These are phyloP conservation scores for Candida neerlandica DNA, from an alignment of 1,139 yeast genomes.

Conservation along the genomic window DNA sequence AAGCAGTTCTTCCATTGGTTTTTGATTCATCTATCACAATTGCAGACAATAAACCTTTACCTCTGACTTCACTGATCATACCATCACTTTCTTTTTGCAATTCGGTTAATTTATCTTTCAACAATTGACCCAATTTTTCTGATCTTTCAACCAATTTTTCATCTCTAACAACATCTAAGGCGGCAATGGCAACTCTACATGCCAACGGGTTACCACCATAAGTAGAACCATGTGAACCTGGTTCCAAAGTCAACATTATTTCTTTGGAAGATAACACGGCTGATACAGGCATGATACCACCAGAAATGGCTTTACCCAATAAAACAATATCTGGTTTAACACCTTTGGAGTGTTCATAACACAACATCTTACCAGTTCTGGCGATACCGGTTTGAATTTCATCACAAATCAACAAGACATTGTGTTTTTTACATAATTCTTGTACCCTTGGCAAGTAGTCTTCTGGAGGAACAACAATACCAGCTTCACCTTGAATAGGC, in stretches of 20 bases:
- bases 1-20: conserved; percentile 89
- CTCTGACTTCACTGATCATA: conserved; percentile 87
- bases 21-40: conserved; percentile 85
- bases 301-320: conserved; percentile 93
- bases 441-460: conserved; percentile 77
- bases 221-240: conserved; percentile 98
- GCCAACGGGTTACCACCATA: conserved; percentile 98
- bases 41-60: conserved; percentile 87
- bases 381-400: conserved; percentile 98
- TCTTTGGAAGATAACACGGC: conserved; percentile 87
- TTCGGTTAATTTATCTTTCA: conserved; percentile 66
- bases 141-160: conserved; percentile 87
- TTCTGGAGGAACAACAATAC: conserved; percentile 89
- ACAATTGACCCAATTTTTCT: conserved; percentile 64
- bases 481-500: conserved; percentile 99
- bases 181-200: conserved; percentile 92
- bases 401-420: conserved; percentile 87
- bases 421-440: conserved; percentile 77
- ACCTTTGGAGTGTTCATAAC: conserved; percentile 80
- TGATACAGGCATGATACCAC: conserved; percentile 92
- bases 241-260: conserved; percentile 86
- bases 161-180: conserved; percentile 85
- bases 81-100: conserved; percentile 66
- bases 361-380: conserved; percentile 92
- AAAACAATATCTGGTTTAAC: conserved; percentile 86